Evolutionary conservation across 768 basidiomycete genomes (phyloP), one percentile per base, ranked within the genome.

Genomic region (Ephemerocybe angulata): DNA sequence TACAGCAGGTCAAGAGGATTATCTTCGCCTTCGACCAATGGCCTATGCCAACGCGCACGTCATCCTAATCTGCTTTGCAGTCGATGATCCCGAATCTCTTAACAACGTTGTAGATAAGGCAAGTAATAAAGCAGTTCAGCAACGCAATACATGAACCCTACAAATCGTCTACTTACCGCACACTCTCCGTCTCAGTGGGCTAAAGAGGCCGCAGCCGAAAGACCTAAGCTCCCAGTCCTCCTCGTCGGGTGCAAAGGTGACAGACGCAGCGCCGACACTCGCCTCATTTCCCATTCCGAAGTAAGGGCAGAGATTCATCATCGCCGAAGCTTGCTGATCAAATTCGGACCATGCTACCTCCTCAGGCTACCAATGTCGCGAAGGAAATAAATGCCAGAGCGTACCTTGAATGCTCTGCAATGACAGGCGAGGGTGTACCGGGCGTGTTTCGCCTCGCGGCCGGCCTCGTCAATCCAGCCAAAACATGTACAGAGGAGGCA

Each of bases 1-100:
- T 75, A 91, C 89, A 21, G 86, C 89, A 10, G 88, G 88, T 58
- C 88, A 90, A 67, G 89, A 90, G 66, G 88, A 90, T 72, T 90
- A 87, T 65, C 86, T 86, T 65, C 84, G 89, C 31, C 80, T 91
- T 42, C 79, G 89, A 41, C 89, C 89, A n/a, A 75, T 91, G 53
- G 85, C 83, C 35, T 91, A 91, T 70, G 87, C 90, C 11, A 87
- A 90, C 68, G 86, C 89, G 38, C 86, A 91, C 67, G 85, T 91
- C 53, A 87, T 90, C 72, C 76, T 91, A 65, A 85, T 91, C 63
- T 91, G 90, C 66, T 91, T 90, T 76, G 85, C 86, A 19, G 74
- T 91, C 53, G 88, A 90, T 65, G 81, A 79, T 54, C 87, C 88
- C 12, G 86, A 88, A 15, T 85, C 83, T 64, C 86, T 87, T 63